Evolutionary conservation across 805 yeast genomes (phyloP), one percentile per base, ranked within the genome.

Genomic region (Brettanomyces bruxellensis): DNA sequence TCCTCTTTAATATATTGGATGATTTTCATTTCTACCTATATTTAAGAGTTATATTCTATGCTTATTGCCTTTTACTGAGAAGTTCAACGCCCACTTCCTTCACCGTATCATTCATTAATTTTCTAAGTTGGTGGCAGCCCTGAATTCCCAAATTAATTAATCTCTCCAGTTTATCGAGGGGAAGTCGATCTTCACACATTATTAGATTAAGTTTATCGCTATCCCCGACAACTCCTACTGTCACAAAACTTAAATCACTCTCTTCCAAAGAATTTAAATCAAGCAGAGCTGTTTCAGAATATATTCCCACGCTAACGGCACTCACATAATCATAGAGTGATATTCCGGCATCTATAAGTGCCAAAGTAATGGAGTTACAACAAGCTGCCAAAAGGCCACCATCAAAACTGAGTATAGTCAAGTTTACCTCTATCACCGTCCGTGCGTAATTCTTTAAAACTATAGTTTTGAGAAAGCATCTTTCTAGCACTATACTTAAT

Each of bases 341-440:
- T 41, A 93, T 82, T 43, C 98, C 98, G 2, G 98, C 97, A 65
- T 93, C 98, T 34, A 93, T 79, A 40, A 93, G 70, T 0, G 96
- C 97, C 55, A 93, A 68, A 1, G 96, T 87, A 39, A 86, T 77
- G 8, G 97, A 86, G 60, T 93, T 93, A 39, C 87, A 73, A 53
- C 93, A 78, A 1, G 85, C 73, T 0, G 95, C 78, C 51, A 91
- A 63, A 25, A 91, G 60, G 0, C 95, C 95, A 36, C 99, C 99
- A 58, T 93, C 99, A 57, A 88, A 87, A 12, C 88, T 80, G 45
- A 93, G 69, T 0, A 93, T 89, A 52, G 86, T 86, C 5, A 90
- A 69, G 40, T 78, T 75, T 5, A 91, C 74, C 38, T 77, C 78
- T n/a, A 93, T 86, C 36, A 79, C 72, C 0, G 97, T 88, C 50